Evolutionary conservation across 441 rosid species (phyloP), one percentile per base, ranked within the genome.

Genomic region (Croton laevigatus): DNA sequence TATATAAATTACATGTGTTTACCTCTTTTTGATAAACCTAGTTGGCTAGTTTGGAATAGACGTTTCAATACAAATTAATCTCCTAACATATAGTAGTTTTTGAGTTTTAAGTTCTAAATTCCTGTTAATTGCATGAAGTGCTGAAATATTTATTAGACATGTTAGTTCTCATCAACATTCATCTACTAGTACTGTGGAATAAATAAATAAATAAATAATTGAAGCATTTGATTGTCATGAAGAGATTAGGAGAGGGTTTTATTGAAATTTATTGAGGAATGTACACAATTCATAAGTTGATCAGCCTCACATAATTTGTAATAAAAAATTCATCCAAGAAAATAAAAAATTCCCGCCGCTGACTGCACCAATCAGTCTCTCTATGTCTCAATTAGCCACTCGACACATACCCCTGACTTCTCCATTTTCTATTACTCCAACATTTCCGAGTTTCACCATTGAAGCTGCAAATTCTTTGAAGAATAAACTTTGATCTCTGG

Each of bases 361-460:
- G 6, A 63, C 6, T 37, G 69, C 37, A 52, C 36, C 19, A 5
- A 48, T 23, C 32, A 49, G 2, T 37, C 19, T 27, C 19, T 27
- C 46, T 58, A 62, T 16, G 11, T 45, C n/a, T 73, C 51, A 89
- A 51, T 86, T 90, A 23, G 79, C 73, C 23, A 70, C 78, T 36
- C 81, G 63, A 65, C 92, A 80, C 9, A 82, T 79, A 12, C 55
- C 45, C 78, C 96, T 85, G 62, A 89, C 96, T 82, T 91, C 86
- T 53, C 96, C 92, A 0, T 72, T 73, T 81, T 88, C 87, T 42
- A 74, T 71, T 16, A 85, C 87, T 23, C 90, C 89, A 44, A 87
- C 81, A 76, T 84, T 88, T 70, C 94, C 96, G 52, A 88, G 87
- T 58, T 83, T 87, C 71, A 86, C 85, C 93, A 88, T 90, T 14